These are phyloP conservation scores for Xylariaceae sp. DNA, from an alignment of 2,329 filamentous ascomycete species.

Conservation along the genomic window DNA sequence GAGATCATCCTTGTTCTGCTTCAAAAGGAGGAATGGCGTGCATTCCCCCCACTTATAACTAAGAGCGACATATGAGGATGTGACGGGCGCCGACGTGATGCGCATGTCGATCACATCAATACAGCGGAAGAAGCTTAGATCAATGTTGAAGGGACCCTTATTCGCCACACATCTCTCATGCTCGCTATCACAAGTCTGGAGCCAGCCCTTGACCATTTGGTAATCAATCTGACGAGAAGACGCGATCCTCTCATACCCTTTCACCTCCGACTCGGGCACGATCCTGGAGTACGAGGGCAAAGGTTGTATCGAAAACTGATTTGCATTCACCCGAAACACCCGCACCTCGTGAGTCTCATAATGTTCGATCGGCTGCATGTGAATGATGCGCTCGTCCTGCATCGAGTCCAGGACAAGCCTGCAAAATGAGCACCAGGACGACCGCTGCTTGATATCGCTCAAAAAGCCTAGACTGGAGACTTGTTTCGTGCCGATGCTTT, in stretches of 20 bases:
- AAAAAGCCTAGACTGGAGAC: constrained; percentile 16
- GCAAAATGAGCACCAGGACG: constrained; percentile 17
- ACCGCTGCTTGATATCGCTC: constrained; percentile 12
- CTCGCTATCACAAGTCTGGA: constrained; percentile 12
- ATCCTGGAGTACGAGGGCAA: constrained; percentile 17
- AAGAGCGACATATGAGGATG: constrained; percentile 17
- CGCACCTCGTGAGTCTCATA: constrained; percentile 18
- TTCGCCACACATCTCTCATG: constrained; percentile 17
- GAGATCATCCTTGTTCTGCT: constrained; percentile 19
- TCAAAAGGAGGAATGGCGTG: constrained; percentile 15
- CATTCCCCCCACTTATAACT: constrained; percentile 21
- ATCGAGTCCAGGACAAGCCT: constrained; percentile 15
- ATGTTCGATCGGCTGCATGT: constrained; percentile 16
- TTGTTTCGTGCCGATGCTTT: constrained; percentile 9
- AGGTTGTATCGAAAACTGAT: constrained; percentile 15
- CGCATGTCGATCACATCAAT: constrained; percentile 21
- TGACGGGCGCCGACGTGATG: constrained; percentile 17
- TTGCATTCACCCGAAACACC: constrained; percentile 11
- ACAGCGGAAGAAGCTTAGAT: constrained; percentile 21
- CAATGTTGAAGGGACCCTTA: constrained; percentile 9
- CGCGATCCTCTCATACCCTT: constrained; percentile 13
- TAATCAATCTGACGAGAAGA: constrained; percentile 15
- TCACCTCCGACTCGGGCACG: constrained; percentile 16
- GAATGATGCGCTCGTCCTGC: constrained; percentile 19
- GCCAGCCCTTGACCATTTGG: constrained; percentile 16